A percentile compares a stretch with the other conserved stretches of the same genome.
Evolutionary conservation across 2,329 filamentous ascomycete genomes (phyloP).

Genomic region (Cladosporium sp.): DNA sequence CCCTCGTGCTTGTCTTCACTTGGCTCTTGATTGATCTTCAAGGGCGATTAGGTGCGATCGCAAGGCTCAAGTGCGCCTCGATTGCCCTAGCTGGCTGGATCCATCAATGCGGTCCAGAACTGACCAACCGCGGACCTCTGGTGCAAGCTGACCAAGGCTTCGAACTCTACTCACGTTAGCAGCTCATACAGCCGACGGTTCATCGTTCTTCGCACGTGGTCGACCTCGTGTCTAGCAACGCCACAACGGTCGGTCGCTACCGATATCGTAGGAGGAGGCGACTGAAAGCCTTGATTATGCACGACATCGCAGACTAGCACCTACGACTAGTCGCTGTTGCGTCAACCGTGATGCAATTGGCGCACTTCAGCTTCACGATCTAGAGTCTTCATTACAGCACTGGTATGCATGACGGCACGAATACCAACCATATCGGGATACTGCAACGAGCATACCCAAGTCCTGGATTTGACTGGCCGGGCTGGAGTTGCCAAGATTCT

Average conservation of each 20-base stretch:
- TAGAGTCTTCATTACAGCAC: neutral
- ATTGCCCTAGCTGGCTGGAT: neutral
- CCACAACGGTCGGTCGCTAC: neutral
- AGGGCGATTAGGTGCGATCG: neutral
- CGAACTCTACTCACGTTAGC: neutral
- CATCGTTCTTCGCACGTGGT: neutral
- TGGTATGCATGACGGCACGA: neutral
- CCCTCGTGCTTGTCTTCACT: neutral
- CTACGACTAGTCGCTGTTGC: neutral
- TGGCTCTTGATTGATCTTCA: neutral
- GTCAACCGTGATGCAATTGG: neutral
- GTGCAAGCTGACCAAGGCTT: conserved; percentile 5
- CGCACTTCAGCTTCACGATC: neutral
- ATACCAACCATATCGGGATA: neutral
- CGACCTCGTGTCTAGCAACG: neutral
- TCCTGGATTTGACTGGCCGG: neutral
- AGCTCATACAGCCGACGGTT: neutral
- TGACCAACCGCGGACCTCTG: neutral
- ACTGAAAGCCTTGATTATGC: neutral
- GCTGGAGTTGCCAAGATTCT: neutral
- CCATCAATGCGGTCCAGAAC: neutral
- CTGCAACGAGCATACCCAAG: neutral
- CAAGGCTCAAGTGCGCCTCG: neutral
- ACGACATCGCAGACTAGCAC: neutral
- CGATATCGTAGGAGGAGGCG: neutral